Conservation (phyloP, 306 rosid species). For the Chamaecrista fasciculata region DNA sequence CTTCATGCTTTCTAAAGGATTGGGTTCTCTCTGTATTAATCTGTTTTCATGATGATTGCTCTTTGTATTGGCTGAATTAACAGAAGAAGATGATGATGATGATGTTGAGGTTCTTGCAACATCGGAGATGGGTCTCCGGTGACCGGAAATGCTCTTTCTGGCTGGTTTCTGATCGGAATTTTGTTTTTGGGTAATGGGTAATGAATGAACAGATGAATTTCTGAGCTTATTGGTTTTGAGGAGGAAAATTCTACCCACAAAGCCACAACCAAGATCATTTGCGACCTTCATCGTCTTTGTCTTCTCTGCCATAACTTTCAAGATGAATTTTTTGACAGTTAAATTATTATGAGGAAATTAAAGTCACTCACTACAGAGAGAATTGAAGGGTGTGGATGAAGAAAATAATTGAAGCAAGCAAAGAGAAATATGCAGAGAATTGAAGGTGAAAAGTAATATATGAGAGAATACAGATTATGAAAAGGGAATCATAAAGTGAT, state of each 20-base stretch:
- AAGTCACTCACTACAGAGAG: too few species aligned
- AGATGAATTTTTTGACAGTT: background rate
- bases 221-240: slow-evolving; percentile 46
- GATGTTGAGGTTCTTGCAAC: slow-evolving; percentile 71
- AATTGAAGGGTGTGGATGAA: background rate
- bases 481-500: slow-evolving; percentile 36
- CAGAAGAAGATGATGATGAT: slow-evolving; percentile 57
- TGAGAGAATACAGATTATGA: slow-evolving; percentile 8
- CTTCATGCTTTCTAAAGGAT: slow-evolving; percentile 43
- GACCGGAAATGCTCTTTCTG: slow-evolving; percentile 36
- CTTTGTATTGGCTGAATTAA: slow-evolving; percentile 37
- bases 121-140: slow-evolving; percentile 50
- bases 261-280: slow-evolving; percentile 56
- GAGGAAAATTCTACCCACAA: slow-evolving; percentile 59
- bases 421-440: background rate
- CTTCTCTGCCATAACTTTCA: slow-evolving; percentile 48
- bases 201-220: slow-evolving; percentile 74
- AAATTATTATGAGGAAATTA: too few species aligned
- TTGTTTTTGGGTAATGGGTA: slow-evolving; percentile 42
- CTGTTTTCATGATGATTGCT: slow-evolving; percentile 33
- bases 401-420: slow-evolving; percentile 3
- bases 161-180: slow-evolving; percentile 33
- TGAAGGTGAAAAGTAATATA: slow-evolving; percentile 24
- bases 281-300: slow-evolving; percentile 37
- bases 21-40: slow-evolving; percentile 28